Conservation (phyloP, 139 green algal species). For the Chlamydomonas sp. region DNA sequence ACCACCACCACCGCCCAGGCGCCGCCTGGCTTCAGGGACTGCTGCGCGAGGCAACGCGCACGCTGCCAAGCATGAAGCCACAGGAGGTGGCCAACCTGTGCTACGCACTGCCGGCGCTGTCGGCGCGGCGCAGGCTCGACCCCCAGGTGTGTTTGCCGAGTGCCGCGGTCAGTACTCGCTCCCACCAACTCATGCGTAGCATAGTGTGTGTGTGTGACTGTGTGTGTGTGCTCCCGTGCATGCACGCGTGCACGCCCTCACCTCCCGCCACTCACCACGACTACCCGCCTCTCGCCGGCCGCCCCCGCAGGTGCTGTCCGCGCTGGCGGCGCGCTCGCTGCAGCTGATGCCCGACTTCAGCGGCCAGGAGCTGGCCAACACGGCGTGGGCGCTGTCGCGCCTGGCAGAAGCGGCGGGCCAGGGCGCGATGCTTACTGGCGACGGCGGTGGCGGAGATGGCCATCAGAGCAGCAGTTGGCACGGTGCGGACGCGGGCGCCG, state of each 20-base stretch:
- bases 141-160: not conserved
- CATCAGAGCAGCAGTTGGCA: too few species aligned
- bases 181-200: too few species aligned
- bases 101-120: constrained; percentile 29
- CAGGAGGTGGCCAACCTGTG: constrained; percentile 24
- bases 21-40: not conserved
- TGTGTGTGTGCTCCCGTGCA: too few species aligned
- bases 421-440: too few species aligned
- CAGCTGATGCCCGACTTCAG: not conserved
- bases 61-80: constrained; percentile 15
- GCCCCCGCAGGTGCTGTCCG: not conserved
- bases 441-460: too few species aligned
- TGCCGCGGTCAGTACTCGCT: too few species aligned
- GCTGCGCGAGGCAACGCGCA: too few species aligned
- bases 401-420: too few species aligned
- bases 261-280: not conserved
- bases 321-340: not conserved
- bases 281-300: not conserved
- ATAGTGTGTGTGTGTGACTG: too few species aligned
- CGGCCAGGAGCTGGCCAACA: constrained; percentile 16
- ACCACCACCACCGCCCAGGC: not conserved
- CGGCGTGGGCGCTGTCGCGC: constrained; percentile 9
- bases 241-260: not conserved
- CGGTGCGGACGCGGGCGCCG: too few species aligned
- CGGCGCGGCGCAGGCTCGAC: not conserved